phyloP scores from a whole-genome alignment of 306 rosid species.

The Quercus mongolica region DNA sequence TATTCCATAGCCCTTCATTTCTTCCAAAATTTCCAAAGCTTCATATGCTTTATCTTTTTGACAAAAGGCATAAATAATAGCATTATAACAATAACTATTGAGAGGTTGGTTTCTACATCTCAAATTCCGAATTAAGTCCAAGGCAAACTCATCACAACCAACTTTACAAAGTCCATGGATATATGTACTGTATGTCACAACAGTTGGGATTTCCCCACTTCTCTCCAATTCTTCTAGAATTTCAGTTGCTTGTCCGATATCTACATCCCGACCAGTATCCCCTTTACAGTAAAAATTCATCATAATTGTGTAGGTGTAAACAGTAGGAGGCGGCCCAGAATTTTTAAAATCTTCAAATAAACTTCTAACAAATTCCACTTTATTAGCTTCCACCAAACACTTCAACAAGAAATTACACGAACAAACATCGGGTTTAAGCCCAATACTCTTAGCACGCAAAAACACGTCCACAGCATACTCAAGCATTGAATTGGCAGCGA shows the following conservation, averaged over 20 bases:
- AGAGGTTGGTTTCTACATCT: constrained; percentile 34
- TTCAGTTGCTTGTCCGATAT: constrained; percentile 40
- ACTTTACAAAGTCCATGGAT: constrained; percentile 56
- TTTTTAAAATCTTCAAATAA: constrained; percentile 43
- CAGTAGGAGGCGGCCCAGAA: constrained; percentile 52
- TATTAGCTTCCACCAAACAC: constrained; percentile 55
- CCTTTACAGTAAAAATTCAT: constrained; percentile 51
- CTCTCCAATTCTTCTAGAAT: constrained; percentile 45
- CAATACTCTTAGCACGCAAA: constrained; percentile 38
- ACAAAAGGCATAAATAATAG: constrained; percentile 46
- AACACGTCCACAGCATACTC: constrained; percentile 53
- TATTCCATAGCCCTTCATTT: constrained; percentile 48
- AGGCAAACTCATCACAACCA: constrained; percentile 40
- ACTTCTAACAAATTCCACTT: constrained; percentile 35
- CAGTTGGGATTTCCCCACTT: constrained; percentile 47
- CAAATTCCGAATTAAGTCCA: constrained; percentile 33
- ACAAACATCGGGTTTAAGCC: constrained; percentile 35
- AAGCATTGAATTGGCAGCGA: constrained; percentile 61
- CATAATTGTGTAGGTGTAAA: constrained; percentile 59
- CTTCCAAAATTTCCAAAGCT: constrained; percentile 45
- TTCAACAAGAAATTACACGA: constrained; percentile 69
- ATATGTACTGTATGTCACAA: constrained; percentile 55
- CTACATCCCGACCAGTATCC: constrained; percentile 29
- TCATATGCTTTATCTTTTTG: constrained; percentile 31
- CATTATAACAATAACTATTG: constrained; percentile 50